A percentile compares a stretch with the other conserved stretches of the same genome.
These are phyloP conservation scores for Rhexocercosporidium sp. DNA, from an alignment of 2,329 filamentous ascomycete genomes.

Conservation along the genomic window DNA sequence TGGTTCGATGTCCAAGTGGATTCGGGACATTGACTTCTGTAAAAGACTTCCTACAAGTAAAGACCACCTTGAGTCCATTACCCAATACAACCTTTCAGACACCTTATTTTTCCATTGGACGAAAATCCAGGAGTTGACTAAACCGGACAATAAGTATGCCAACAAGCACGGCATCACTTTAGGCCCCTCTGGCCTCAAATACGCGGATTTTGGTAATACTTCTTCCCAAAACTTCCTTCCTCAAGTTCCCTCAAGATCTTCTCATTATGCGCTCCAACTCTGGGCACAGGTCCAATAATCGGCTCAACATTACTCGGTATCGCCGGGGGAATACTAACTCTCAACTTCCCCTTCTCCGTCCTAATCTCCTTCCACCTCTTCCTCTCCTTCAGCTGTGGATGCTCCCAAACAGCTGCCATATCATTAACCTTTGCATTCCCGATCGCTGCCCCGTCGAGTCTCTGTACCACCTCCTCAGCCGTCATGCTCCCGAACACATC, in stretches of 20 bases:
- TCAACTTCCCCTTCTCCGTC: slow-evolving; percentile 15
- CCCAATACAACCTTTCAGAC: background rate
- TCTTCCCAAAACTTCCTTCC: slow-evolving; percentile 11
- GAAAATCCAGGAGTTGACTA: too few species aligned
- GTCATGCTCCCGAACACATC: slow-evolving; percentile 8
- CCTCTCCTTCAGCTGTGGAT: slow-evolving; percentile 8
- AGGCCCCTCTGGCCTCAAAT: background rate
- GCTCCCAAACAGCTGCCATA: slow-evolving; percentile 14
- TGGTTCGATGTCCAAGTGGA: background rate
- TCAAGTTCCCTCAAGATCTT: slow-evolving; percentile 16
- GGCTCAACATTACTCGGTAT: slow-evolving; percentile 16
- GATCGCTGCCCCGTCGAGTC: slow-evolving; percentile 11
- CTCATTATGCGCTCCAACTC: slow-evolving; percentile 13
- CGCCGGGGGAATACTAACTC: slow-evolving; percentile 11
- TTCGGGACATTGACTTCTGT: background rate
- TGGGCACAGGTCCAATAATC: slow-evolving; percentile 14
- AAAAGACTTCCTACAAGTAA: background rate
- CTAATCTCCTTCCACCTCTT: slow-evolving; percentile 10
- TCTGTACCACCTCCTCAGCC: slow-evolving; percentile 9
- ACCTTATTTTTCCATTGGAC: too few species aligned
- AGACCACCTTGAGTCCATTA: background rate
- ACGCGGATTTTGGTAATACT: slow-evolving; percentile 6
- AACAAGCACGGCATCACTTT: too few species aligned
- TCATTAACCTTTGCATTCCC: slow-evolving; percentile 17
- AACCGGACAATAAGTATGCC: background rate